Base-by-base conservation (phyloP, 176 grass and related monocot species). In the Carex myosuroides region DNA sequence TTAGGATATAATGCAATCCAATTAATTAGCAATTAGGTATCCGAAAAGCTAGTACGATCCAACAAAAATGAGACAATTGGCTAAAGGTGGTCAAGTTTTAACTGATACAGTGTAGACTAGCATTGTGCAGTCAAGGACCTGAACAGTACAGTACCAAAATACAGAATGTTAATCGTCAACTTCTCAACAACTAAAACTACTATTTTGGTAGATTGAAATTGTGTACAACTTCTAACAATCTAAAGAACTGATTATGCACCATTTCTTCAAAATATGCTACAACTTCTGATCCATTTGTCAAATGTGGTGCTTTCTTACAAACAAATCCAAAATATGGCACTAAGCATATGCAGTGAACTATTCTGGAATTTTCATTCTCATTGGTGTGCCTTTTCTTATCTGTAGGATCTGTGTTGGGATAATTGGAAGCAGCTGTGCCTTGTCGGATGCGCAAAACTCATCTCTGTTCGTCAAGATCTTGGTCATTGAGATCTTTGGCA, bases 401-500 rank as follows among this genome's bases (percentile, higher is more conserved):
- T 81, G 65, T 84, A 98, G 96, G 86, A 76, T 98, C 37, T 98
- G 96, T 42, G 96, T 95, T 64, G 96, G 96, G 86, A 91, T 95
- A 88, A 98, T 98, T 48, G 96, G 96, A 83, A 98, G 96, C 86
- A 98, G 96, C 60, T 98, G 96, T 66, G 93, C 96, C 8, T 70
- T 98, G 3, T 93, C 96, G 52, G 96, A 98, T 93, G 96, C 96
- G 68, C 96, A 98, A 82, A 98, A 98, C 79, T 98, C 96, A 11
- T 89, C 96, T 55, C 96, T 98, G 22, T 98, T 95, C 64, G 96
- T 98, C 33, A 95, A 98, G 84, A 98, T 98, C 70, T 65, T 98
- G 86, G 96, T 98, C 81, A 95, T 98, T 71, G 96, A 95, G 64
- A 98, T 98, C 79, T 98, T 98, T 3, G 96, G 96, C 85, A 98